Percentiles rank a stretch among this genome's conserved stretches.
phyloP scores from a whole-genome alignment of 2,329 filamentous ascomycete species.

The Trichophyton schoenleinii region DNA sequence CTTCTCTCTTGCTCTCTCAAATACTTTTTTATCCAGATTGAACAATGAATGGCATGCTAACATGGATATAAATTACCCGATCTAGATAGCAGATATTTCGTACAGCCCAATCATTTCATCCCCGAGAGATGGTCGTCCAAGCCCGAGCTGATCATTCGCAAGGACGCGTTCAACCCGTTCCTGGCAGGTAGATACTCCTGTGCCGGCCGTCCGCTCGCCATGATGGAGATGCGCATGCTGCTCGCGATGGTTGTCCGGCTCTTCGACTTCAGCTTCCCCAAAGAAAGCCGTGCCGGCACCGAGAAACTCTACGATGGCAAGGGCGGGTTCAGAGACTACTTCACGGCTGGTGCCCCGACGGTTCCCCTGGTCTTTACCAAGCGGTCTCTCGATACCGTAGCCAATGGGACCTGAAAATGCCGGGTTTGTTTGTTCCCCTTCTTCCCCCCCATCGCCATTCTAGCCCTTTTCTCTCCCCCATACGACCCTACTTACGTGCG shows the following conservation, averaged over 20 bases:
- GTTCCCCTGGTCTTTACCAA: conserved; percentile 1
- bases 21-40: neutral
- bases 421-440: neutral
- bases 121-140: conserved; percentile 22
- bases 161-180: conserved; percentile 21
- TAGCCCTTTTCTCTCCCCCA: neutral
- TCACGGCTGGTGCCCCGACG: neutral
- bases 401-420: neutral
- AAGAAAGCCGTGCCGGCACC: neutral
- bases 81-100: conserved; percentile 4
- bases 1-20: neutral
- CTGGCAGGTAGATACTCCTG: conserved; percentile 20
- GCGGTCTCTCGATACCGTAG: neutral
- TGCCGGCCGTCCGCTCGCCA: conserved; percentile 21
- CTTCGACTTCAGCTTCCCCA: conserved; percentile 26
- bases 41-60: neutral
- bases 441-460: neutral
- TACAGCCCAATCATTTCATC: conserved; percentile 17
- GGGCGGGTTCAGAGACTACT: conserved; percentile 1
- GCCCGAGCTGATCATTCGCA: conserved; percentile 15
- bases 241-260: conserved; percentile 24
- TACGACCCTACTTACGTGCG: too few species aligned
- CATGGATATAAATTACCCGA: neutral
- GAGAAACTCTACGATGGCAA: neutral
- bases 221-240: conserved; percentile 22